Evolutionary conservation across 768 basidiomycete genomes (phyloP).

Genomic region (Rhizopogon rudus): DNA sequence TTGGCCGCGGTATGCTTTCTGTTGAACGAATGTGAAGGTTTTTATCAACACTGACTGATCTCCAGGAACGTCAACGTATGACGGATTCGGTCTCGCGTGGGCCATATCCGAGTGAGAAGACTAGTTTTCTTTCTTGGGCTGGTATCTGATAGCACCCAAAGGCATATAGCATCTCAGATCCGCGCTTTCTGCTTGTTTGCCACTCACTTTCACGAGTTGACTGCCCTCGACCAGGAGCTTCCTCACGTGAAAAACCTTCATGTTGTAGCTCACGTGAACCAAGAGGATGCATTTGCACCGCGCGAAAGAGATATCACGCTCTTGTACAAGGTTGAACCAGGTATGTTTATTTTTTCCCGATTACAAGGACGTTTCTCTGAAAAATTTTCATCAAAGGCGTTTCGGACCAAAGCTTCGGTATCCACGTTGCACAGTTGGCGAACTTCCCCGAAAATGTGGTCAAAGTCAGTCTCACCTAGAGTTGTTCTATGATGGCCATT

Average conservation of each 20-base stretch:
- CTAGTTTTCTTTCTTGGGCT: not conserved
- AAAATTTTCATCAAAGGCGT: constrained; percentile 49
- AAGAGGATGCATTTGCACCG: constrained; percentile 32
- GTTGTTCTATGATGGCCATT: not conserved
- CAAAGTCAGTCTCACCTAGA: constrained; percentile 45
- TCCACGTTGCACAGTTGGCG: constrained; percentile 95
- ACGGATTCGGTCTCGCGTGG: constrained; percentile 98
- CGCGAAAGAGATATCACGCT: constrained; percentile 76
- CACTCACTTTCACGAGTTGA: constrained; percentile 97
- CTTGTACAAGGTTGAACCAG: constrained; percentile 71
- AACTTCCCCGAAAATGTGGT: constrained; percentile 96
- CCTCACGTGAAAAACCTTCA: constrained; percentile 90
- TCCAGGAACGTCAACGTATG: constrained; percentile 90
- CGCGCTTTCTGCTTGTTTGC: constrained; percentile 95
- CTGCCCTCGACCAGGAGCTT: constrained; percentile 83
- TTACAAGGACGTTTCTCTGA: not conserved
- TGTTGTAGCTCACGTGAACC: constrained; percentile 87
- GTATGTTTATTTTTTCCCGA: constrained; percentile 34
- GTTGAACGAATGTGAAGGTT: not conserved
- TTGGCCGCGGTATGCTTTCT: constrained; percentile 66
- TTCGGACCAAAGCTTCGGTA: constrained; percentile 97
- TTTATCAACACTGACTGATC: constrained; percentile 5
- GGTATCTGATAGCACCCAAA: constrained; percentile 23
- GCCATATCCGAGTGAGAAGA: constrained; percentile 88
- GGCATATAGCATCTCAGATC: constrained; percentile 90